phyloP scores from a whole-genome alignment of 495 filamentous ascomycete species.

The Daldinia bambusicola region DNA sequence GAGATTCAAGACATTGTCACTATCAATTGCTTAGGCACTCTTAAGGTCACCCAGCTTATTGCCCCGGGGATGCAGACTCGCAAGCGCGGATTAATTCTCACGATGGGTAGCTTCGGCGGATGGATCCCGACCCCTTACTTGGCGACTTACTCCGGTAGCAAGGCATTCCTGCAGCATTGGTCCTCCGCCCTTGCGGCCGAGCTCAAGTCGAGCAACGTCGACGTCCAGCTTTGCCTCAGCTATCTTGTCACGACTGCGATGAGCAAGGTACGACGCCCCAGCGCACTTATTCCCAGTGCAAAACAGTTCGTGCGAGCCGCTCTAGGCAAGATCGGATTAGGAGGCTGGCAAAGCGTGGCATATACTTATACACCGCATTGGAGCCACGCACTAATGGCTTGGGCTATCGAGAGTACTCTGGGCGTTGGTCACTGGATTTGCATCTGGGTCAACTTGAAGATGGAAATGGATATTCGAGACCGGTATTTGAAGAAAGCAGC shows the following conservation, averaged over 20 bases:
- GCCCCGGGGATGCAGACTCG: conserved; percentile 85
- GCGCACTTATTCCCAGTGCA: conserved; percentile 79
- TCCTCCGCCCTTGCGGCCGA: conserved; percentile 86
- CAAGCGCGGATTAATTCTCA: conserved; percentile 88
- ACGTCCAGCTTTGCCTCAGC: conserved; percentile 85
- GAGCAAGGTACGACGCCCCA: conserved; percentile 89
- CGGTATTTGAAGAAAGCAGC: conserved; percentile 90
- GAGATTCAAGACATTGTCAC: conserved; percentile 91
- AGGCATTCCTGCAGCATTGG: conserved; percentile 99
- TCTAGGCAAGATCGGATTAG: conserved; percentile 82
- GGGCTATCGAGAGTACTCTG: conserved; percentile 75
- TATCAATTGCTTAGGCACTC: conserved; percentile 91
- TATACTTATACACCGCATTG: conserved; percentile 92
- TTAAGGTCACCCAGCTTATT: conserved; percentile 84
- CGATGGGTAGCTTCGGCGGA: conserved; percentile 96
- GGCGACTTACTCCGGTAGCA: conserved; percentile 96
- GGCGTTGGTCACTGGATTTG: conserved; percentile 72
- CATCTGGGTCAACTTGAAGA: conserved; percentile 73
- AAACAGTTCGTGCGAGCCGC: conserved; percentile 82
- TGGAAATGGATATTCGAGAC: conserved; percentile 88
- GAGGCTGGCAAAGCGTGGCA: conserved; percentile 76
- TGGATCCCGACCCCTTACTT: conserved; percentile 90
- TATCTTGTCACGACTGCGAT: conserved; percentile 95
- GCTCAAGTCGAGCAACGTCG: conserved; percentile 78
- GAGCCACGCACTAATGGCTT: conserved; percentile 90